Base-by-base conservation (phyloP, 768 basidiomycete species). In the Dendrothele bispora region DNA sequence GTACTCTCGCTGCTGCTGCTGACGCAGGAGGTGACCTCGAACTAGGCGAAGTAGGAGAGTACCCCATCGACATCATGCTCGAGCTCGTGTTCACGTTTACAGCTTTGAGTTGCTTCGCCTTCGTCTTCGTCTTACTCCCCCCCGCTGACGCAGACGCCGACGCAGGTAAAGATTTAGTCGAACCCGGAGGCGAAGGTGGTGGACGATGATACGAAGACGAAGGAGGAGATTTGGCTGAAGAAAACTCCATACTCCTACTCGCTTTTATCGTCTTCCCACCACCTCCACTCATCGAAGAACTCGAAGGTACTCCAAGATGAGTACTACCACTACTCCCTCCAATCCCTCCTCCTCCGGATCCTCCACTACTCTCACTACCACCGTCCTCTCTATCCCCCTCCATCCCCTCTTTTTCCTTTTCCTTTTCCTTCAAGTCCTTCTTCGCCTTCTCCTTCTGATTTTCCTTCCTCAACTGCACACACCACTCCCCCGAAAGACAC, bases 401-500 rank as follows among this genome's bases (percentile, higher is more conserved):
- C 29, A 46, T 3, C 18, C 25, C 22, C 25, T 46, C 21, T 39
- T 24, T 39, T 30, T 18, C 36, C 15, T 38, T 39, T 7, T n/a
- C n/a, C n/a, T n/a, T n/a, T n/a, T n/a, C n/a, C n/a, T n/a, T n/a
- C n/a, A n/a, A n/a, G n/a, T n/a, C n/a, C n/a, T n/a, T n/a, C n/a
- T n/a, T n/a, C n/a, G n/a, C n/a, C n/a, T n/a, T n/a, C n/a, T n/a
- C n/a, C n/a, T n/a, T 61, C 43, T 60, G 55, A 26, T 64, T 59
- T 10, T 58, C 52, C 53, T 74, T 83, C 50, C 75, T 77, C 30
- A 87, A 68, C 25, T 87, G 79, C 12, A 86, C 79, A 71, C 88
- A 89, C 94, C 94, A 97, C 7, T 88, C 84, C 3, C 88, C 93
- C 12, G 73, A 71, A 17, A 98, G 78, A 64, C 95, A 98, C 32